Evolutionary conservation across 495 filamentous ascomycete species (phyloP).

Genomic region (Aspergillus campestris): DNA sequence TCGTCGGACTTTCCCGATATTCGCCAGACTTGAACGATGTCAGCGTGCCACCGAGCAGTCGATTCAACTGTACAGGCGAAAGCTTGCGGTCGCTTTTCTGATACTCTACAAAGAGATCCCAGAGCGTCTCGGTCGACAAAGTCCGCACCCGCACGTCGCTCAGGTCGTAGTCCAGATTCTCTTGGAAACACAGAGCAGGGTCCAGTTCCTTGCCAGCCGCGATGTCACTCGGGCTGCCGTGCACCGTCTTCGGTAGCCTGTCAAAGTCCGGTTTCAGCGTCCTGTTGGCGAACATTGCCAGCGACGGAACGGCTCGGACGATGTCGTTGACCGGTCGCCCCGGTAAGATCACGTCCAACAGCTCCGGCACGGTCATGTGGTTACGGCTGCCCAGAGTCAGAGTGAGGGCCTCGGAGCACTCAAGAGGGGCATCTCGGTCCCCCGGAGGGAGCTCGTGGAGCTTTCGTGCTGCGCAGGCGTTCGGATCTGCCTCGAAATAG

Average conservation of each 20-base stretch:
- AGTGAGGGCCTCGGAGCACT: conserved; percentile 19
- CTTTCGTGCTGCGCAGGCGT: conserved; percentile 9
- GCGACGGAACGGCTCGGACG: conserved; percentile 23
- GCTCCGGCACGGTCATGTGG: conserved; percentile 14
- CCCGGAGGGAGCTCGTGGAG: conserved; percentile 6
- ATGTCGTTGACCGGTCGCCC: conserved; percentile 18
- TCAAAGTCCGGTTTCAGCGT: conserved; percentile 25
- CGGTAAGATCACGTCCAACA: conserved; percentile 22
- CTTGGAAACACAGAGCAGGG: conserved; percentile 19
- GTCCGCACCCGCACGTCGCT: conserved; percentile 17
- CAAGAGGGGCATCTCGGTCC: conserved; percentile 6
- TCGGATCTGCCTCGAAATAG: conserved; percentile 31
- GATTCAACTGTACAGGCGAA: conserved; percentile 16
- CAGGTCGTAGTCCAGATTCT: conserved; percentile 32
- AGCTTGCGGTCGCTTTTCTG: conserved; percentile 10
- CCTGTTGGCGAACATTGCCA: conserved; percentile 22
- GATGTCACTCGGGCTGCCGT: neutral
- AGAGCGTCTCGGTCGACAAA: conserved; percentile 14
- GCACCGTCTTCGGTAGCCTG: conserved; percentile 10
- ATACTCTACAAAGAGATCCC: conserved; percentile 29
- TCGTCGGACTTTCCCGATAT: neutral
- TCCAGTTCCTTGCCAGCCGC: conserved; percentile 4
- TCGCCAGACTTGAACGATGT: conserved; percentile 20
- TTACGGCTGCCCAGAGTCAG: conserved; percentile 13
- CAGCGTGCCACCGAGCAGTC: conserved; percentile 27